Evolutionary conservation across 2,329 filamentous ascomycete genomes (phyloP).

Genomic region (Pseudogymnoascus sp.): DNA sequence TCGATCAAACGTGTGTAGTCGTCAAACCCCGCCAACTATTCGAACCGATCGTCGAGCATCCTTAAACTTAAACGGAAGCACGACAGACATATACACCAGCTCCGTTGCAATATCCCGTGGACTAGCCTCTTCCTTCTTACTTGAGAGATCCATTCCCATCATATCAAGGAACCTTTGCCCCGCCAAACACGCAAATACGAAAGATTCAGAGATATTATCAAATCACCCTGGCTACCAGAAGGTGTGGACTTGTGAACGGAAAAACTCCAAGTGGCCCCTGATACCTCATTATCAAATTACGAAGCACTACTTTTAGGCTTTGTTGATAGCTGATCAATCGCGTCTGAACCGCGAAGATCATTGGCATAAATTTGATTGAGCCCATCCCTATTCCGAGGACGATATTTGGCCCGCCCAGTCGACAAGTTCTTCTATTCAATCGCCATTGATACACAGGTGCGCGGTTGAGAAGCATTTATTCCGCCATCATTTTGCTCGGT

Average conservation of each 20-base stretch:
- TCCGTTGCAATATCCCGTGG: neutral
- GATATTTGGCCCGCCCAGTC: neutral
- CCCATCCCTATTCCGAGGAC: neutral
- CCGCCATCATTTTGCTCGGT: slow-evolving; percentile 9
- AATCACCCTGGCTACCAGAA: neutral
- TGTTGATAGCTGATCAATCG: neutral
- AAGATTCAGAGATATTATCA: neutral
- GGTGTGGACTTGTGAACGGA: neutral
- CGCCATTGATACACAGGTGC: neutral
- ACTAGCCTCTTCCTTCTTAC: neutral
- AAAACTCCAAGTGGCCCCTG: neutral
- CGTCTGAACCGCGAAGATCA: neutral
- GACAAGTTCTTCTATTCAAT: neutral
- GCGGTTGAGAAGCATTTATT: neutral
- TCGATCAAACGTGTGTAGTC: slow-evolving; percentile 1
- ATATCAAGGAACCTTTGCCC: neutral
- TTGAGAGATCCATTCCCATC: neutral
- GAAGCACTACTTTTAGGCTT: neutral
- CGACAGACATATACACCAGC: neutral
- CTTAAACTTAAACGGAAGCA: slow-evolving; percentile 5
- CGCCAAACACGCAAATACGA: neutral
- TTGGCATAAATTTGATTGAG: neutral
- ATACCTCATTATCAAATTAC: neutral
- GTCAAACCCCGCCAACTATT: neutral
- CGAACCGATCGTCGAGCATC: neutral